Conservation (phyloP, 1,284 basidiomycete genomes). For the Neotropicomus parvogracilis region DNA sequence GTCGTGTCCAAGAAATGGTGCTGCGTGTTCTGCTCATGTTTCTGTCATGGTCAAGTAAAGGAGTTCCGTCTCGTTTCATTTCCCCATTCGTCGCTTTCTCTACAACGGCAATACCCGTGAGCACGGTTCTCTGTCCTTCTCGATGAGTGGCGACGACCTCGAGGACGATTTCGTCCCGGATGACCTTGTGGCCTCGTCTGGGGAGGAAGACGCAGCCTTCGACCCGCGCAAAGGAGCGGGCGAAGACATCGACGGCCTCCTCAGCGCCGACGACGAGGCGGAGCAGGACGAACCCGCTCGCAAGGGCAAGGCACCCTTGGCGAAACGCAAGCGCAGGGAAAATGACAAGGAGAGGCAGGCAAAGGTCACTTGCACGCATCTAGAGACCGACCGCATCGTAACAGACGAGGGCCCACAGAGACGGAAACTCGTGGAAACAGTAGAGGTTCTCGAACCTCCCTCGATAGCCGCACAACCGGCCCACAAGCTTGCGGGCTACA, state of each 20-base stretch:
- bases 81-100: constrained; percentile 12
- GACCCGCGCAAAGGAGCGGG: constrained; percentile 38
- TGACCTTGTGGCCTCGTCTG: constrained; percentile 59
- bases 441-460: constrained; percentile 38
- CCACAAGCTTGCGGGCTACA: constrained; percentile 52
- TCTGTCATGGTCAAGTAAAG: constrained; percentile 7
- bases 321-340: constrained; percentile 68
- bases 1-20: constrained; percentile 7
- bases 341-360: constrained; percentile 66
- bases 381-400: constrained; percentile 11
- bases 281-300: constrained; percentile 34
- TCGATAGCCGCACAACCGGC: constrained; percentile 59
- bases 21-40: constrained; percentile 33
- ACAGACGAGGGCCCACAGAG: constrained; percentile 42
- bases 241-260: constrained; percentile 39
- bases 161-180: constrained; percentile 78
- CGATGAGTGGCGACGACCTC: constrained; percentile 65
- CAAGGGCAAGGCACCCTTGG: constrained; percentile 32
- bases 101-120: background rate
- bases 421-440: constrained; percentile 52
- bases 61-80: background rate
- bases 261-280: constrained; percentile 44
- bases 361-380: constrained; percentile 45
- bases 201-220: constrained; percentile 48
- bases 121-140: no score